Evolutionary conservation across 2,329 filamentous ascomycete genomes (phyloP).

Genomic region (Westerdykella ornata): DNA sequence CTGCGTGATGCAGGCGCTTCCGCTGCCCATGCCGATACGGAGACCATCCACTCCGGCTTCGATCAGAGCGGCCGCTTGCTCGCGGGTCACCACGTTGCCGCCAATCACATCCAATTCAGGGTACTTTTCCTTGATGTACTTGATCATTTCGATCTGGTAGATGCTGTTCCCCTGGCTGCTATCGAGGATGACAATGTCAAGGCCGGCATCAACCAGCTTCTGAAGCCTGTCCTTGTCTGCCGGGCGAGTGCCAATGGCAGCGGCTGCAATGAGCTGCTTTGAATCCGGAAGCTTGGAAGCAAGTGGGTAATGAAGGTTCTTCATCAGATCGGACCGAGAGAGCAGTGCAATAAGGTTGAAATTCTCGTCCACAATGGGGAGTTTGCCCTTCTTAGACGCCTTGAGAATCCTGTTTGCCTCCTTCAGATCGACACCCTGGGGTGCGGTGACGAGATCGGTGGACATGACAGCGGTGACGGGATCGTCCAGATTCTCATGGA

Average conservation of each 20-base stretch:
- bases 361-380: conserved; percentile 78
- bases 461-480: conserved; percentile 90
- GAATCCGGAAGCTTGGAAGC: conserved; percentile 94
- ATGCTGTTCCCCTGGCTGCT: conserved; percentile 97
- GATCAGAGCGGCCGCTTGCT: conserved; percentile 89
- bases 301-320: conserved; percentile 95
- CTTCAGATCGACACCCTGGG: conserved; percentile 69
- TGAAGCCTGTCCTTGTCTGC: conserved; percentile 83
- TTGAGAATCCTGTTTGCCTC: conserved; percentile 92
- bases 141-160: conserved; percentile 98
- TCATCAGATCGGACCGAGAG: conserved; percentile 77
- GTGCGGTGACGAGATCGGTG: conserved; percentile 84
- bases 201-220: conserved; percentile 85
- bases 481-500: conserved; percentile 68
- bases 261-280: conserved; percentile 94
- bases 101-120: conserved; percentile 88
- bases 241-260: conserved; percentile 88
- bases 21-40: conserved; percentile 97
- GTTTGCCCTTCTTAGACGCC: conserved; percentile 96
- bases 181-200: conserved; percentile 93
- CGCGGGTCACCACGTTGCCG: conserved; percentile 95
- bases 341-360: conserved; percentile 60
- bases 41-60: conserved; percentile 92
- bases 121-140: conserved; percentile 84
- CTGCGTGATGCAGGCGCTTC: conserved; percentile 96